Percentiles rank a stretch among this genome's conserved stretches.
Conservation (phyloP, 306 rosid genomes). For the Mucuna pruriens region DNA sequence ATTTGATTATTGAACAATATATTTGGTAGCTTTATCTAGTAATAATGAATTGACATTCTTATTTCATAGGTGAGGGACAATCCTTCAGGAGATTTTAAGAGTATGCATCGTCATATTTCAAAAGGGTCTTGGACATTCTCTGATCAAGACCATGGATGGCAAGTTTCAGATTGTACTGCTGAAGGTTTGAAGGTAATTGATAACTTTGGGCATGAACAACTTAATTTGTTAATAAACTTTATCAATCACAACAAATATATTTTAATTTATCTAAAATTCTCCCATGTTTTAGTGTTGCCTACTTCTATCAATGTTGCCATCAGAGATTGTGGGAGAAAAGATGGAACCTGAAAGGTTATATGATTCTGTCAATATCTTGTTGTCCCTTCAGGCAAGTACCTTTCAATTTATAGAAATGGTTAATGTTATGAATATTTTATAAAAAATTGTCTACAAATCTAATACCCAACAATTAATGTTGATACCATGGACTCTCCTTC, state of each 20-base stretch:
- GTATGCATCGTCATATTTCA: conserved; percentile 75
- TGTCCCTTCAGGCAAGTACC: conserved; percentile 65
- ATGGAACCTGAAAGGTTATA: conserved; percentile 59
- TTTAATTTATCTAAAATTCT: background rate
- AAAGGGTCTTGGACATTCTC: conserved; percentile 91
- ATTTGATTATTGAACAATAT: background rate
- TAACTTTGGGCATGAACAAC: background rate
- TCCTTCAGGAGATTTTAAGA: conserved; percentile 63
- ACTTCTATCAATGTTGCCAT: conserved; percentile 58
- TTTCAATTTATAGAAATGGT: background rate
- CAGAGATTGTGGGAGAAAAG: conserved; percentile 71
- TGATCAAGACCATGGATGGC: conserved; percentile 89
- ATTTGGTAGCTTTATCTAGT: background rate
- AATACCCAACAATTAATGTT: background rate
- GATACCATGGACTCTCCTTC: background rate
- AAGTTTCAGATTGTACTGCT: conserved; percentile 84
- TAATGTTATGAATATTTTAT: background rate
- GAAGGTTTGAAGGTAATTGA: conserved; percentile 69
- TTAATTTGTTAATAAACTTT: background rate
- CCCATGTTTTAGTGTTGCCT: conserved; percentile 62
- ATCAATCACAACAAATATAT: background rate
- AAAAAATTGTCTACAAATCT: background rate
- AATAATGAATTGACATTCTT: background rate
- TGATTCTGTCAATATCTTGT: conserved; percentile 68
- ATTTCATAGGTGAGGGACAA: conserved; percentile 57